Conservation (phyloP, 2,329 filamentous ascomycete species). For the Aspergillus fischeri region DNA sequence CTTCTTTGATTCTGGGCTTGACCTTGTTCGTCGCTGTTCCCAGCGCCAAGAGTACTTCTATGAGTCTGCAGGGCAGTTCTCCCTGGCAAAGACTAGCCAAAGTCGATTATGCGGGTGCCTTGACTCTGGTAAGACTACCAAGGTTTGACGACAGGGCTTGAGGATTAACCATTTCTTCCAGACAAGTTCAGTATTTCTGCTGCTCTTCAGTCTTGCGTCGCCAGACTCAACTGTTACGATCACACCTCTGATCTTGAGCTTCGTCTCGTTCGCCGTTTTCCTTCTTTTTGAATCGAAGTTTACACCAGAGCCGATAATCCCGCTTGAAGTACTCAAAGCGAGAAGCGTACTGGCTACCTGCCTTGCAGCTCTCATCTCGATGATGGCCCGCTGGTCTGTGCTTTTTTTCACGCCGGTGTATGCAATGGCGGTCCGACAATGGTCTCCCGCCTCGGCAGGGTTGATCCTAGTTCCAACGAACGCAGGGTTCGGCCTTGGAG, state of each 20-base stretch:
- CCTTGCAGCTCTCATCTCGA: conserved; percentile 68
- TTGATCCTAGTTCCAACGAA: conserved; percentile 79
- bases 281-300: conserved; percentile 60
- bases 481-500: conserved; percentile 69
- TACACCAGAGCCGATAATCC: conserved; percentile 69
- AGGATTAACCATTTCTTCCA: conserved; percentile 24
- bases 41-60: conserved; percentile 29
- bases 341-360: conserved; percentile 70
- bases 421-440: conserved; percentile 69
- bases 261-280: conserved; percentile 55
- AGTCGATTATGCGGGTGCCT: conserved; percentile 72
- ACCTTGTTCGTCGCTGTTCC: conserved; percentile 66
- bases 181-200: conserved; percentile 63
- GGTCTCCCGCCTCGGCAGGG: conserved; percentile 66
- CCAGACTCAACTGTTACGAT: conserved; percentile 51
- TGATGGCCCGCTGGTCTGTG: conserved; percentile 76
- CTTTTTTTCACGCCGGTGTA: conserved; percentile 80
- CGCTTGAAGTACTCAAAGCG: conserved; percentile 64
- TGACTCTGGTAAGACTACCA: conserved; percentile 53
- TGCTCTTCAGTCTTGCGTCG: conserved; percentile 67
- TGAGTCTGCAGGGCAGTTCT: conserved; percentile 35
- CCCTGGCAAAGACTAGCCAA: conserved; percentile 54
- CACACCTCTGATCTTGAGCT: conserved; percentile 58
- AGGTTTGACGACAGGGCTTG: not conserved
- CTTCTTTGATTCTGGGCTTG: conserved; percentile 58